phyloP scores from a whole-genome alignment of 108 stramenopile genomes.

The Skeletonema grethae region DNA sequence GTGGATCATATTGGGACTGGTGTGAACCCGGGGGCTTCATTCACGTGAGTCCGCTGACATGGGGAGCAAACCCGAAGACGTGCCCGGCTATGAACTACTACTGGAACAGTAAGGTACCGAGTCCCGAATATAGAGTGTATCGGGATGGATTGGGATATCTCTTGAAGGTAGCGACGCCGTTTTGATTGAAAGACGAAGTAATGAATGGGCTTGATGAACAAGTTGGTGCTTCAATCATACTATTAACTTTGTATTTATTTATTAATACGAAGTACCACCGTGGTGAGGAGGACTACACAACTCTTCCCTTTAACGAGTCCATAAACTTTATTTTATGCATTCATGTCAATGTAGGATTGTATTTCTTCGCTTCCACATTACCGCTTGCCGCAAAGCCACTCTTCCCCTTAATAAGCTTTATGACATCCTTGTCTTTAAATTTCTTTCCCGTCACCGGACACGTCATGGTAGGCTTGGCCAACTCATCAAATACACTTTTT shows the following conservation, averaged over 20 bases:
- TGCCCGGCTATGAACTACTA: slow-evolving; percentile 43
- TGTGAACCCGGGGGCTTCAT: slow-evolving; percentile 34
- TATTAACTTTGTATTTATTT: too few relatives aligned
- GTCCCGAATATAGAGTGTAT: slow-evolving; percentile 27
- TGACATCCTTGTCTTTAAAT: slow-evolving; percentile 71
- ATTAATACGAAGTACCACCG: too few relatives aligned
- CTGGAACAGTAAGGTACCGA: slow-evolving; percentile 24
- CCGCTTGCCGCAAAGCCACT: slow-evolving; percentile 79
- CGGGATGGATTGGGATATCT: slow-evolving; percentile 31
- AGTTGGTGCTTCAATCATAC: too few relatives aligned
- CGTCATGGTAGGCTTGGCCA: slow-evolving; percentile 54
- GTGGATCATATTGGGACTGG: slow-evolving; percentile 45
- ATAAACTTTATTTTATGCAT: not conserved
- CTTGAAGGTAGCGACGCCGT: slow-evolving; percentile 24
- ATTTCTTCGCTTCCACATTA: slow-evolving; percentile 66
- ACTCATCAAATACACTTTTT: slow-evolving; percentile 64
- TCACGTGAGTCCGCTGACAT: slow-evolving; percentile 36
- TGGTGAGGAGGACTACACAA: too few relatives aligned
- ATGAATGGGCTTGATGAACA: too few relatives aligned
- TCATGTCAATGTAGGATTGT: slow-evolving; percentile 79
- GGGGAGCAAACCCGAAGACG: slow-evolving; percentile 29
- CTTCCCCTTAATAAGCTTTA: slow-evolving; percentile 67
- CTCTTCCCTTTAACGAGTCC: too few relatives aligned
- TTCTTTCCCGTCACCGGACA: slow-evolving; percentile 81
- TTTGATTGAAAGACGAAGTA: not conserved